Conservation (phyloP, 106 monocot species). For the Platanthera guangdongensis region DNA sequence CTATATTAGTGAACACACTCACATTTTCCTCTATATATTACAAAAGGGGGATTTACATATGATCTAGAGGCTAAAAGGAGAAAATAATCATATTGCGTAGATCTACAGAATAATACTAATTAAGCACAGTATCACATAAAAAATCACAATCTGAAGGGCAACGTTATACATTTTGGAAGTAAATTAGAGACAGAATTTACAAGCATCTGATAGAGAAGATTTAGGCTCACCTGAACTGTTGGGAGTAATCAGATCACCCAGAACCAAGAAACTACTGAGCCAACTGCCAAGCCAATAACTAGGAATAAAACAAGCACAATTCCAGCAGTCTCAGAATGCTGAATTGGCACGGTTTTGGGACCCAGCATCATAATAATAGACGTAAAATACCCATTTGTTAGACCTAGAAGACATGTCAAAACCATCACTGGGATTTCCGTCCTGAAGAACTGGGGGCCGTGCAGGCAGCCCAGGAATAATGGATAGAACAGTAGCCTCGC, state of each 20-base stretch:
- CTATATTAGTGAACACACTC: too few relatives aligned
- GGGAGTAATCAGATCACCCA: conserved; percentile 28
- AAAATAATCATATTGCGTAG: too few relatives aligned
- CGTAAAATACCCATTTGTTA: conserved; percentile 56
- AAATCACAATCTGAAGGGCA: too few relatives aligned
- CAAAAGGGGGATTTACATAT: too few relatives aligned
- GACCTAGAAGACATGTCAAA: conserved; percentile 43
- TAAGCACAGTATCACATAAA: too few relatives aligned
- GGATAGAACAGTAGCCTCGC: conserved; percentile 50
- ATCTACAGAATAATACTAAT: too few relatives aligned
- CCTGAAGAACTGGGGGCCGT: conserved; percentile 37
- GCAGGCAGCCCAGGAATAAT: conserved; percentile 34
- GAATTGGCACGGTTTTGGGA: conserved; percentile 49
- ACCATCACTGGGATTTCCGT: conserved; percentile 38
- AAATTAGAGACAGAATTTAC: not conserved
- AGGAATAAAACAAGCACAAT: conserved; percentile 46
- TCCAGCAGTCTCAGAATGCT: conserved; percentile 52
- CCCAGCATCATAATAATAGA: conserved; percentile 45
- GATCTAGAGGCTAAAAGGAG: too few relatives aligned
- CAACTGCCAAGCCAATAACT: conserved; percentile 19
- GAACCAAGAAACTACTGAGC: conserved; percentile 44
- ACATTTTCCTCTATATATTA: too few relatives aligned
- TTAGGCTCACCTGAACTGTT: not conserved
- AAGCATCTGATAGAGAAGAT: not conserved
- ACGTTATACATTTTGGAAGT: not conserved